These are phyloP conservation scores for Aureobasidium sp. DNA, from an alignment of 2,329 filamentous ascomycete genomes.

Conservation along the genomic window DNA sequence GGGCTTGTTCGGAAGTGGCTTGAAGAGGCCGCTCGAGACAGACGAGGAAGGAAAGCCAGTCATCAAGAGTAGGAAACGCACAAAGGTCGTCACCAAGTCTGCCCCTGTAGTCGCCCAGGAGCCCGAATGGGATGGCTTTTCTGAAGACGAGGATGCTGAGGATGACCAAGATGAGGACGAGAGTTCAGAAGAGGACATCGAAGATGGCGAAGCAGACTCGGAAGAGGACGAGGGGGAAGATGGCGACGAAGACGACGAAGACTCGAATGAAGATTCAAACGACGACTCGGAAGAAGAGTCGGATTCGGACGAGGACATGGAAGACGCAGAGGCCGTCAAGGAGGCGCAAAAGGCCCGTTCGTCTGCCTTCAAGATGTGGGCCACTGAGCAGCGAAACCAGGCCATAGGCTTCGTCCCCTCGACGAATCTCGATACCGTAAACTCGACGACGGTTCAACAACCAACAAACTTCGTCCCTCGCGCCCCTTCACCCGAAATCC, in stretches of 20 bases:
- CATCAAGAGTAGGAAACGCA: constrained; percentile 69
- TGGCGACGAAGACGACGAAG: constrained; percentile 21
- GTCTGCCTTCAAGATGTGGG: constrained; percentile 90
- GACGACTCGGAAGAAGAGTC: constrained; percentile 33
- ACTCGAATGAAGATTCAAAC: constrained; percentile 18
- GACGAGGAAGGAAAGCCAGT: constrained; percentile 74
- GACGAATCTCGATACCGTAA: constrained; percentile 33
- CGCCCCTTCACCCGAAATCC: constrained; percentile 61
- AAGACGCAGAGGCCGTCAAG: constrained; percentile 24
- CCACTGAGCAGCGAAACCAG: constrained; percentile 75
- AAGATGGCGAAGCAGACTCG: constrained; percentile 11
- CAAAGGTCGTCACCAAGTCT: constrained; percentile 33
- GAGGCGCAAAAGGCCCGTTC: constrained; percentile 38
- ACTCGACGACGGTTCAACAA: constrained; percentile 29
- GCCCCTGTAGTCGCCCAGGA: constrained; percentile 31
- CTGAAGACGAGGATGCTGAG: constrained; percentile 21
- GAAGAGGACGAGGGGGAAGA: constrained; percentile 20
- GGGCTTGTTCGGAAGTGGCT: constrained; percentile 57
- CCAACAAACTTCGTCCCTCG: constrained; percentile 62
- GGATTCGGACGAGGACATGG: constrained; percentile 25
- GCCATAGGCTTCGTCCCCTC: constrained; percentile 62
- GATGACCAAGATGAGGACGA: constrained; percentile 22
- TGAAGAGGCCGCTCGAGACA: constrained; percentile 79
- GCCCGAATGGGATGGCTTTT: constrained; percentile 57
- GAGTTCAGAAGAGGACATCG: constrained; percentile 14